Evolutionary conservation across 768 basidiomycete genomes (phyloP), one percentile per base, ranked within the genome.

Genomic region (Lentinula boryana): DNA sequence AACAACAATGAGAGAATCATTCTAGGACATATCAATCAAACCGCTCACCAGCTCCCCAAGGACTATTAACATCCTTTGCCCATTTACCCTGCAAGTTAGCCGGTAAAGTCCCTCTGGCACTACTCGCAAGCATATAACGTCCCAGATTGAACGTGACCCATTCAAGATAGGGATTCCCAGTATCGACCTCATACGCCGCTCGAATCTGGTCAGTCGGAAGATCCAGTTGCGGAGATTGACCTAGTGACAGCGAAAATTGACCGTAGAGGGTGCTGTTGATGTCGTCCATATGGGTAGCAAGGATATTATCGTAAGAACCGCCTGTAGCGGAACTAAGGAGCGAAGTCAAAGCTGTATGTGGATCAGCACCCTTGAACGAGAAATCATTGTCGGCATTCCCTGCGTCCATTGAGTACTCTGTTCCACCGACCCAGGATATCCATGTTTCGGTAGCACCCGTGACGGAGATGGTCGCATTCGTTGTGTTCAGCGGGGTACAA

Each of bases 61-160:
- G 73, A 65, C 79, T 86, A 1, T 68, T 63, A 36, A 69, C 68
- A 9, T 80, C 84, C 56, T 82, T 71, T 8, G 79, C 86, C 89
- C 89, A 91, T 64, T 84, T 85, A 0, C 88, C 89, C 65, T 90
- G 89, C 62, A 91, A 65, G 69, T 91, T 91, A 7, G 87, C 81
- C 0, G 89, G 89, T 21, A 91, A 74, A 2, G 64, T 63, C 1
- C 89, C 86, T 63, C 87, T 75, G 8, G 84, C 81, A 64, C 86
- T 87, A 62, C 80, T 79, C 31, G 77, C 74, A 21, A 90, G 75
- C 66, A 91, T 66, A 64, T 91, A 90, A 54, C 89, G 75, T 21
- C 87, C 89, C 65, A 78, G 86, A 68, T 90, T 89, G 71, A 91
- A 90, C 63, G 84, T 60, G 40, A 91, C 53, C 87, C 87, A 89